Conservation (phyloP, 257 asterid species). For the Solanum sparsipilum region DNA sequence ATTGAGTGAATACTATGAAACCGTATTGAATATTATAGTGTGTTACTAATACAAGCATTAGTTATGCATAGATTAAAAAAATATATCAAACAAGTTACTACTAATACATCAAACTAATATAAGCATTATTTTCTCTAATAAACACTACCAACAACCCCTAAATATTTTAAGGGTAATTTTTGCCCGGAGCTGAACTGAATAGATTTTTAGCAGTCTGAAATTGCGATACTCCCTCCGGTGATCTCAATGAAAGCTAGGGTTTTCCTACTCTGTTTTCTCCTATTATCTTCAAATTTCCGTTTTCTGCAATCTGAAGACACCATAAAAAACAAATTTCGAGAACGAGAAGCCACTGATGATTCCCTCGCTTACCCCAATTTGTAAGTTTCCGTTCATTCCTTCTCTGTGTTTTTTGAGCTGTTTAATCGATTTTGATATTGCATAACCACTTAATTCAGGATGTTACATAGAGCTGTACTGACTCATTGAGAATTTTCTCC, state of each 20-base stretch:
- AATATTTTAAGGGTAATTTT: neutral
- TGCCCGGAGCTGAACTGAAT: neutral
- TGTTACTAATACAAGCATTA: no score
- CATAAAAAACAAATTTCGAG: slow-evolving; percentile 68
- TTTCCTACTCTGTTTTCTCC: slow-evolving; percentile 36
- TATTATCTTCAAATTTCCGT: slow-evolving; percentile 45
- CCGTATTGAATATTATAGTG: neutral
- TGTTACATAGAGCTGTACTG: neutral
- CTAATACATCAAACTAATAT: no score
- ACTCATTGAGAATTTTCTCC: neutral
- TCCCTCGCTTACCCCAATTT: slow-evolving; percentile 79
- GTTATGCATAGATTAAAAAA: no score
- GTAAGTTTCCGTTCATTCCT: slow-evolving; percentile 23
- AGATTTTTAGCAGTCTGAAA: neutral
- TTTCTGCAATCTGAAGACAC: slow-evolving; percentile 54
- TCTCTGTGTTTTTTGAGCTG: neutral
- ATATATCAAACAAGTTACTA: no score
- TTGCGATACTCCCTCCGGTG: neutral
- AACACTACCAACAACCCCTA: no score
- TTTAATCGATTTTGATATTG: neutral
- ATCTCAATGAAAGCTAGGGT: slow-evolving; percentile 61
- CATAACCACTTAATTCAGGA: neutral
- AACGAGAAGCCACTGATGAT: slow-evolving; percentile 93
- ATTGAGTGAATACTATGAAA: neutral
- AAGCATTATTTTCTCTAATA: no score